Percentiles rank a stretch among this genome's conserved stretches.
These are phyloP conservation scores for Helianthus tuberosus DNA, from an alignment of 129 eudicot species.

Conservation along the genomic window DNA sequence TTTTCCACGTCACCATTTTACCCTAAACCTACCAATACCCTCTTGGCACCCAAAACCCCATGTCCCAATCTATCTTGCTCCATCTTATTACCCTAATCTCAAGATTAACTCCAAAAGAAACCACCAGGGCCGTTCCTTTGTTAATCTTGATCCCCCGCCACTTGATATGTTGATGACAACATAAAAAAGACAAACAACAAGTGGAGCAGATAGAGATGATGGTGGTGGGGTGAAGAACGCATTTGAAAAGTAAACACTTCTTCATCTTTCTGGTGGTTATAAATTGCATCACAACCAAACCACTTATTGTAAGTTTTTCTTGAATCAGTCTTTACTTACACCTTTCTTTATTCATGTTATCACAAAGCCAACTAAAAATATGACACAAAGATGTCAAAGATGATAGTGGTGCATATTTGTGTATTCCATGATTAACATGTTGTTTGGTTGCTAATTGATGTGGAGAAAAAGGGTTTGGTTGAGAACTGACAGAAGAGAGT, in stretches of 20 bases:
- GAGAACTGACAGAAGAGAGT: conserved; percentile 59
- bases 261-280: background rate
- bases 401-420: no score
- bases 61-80: background rate
- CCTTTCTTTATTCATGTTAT: conserved; percentile 7
- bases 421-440: no score
- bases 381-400: background rate
- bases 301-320: conserved; percentile 4
- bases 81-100: conserved; percentile 1
- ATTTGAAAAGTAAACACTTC: conserved; percentile 30
- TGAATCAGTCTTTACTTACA: background rate
- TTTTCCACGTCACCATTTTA: conserved; percentile 18
- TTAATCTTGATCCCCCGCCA: conserved; percentile 32
- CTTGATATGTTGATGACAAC: conserved; percentile 22
- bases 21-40: conserved; percentile 33
- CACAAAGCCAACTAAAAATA: conserved; percentile 14
- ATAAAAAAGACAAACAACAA: conserved; percentile 33
- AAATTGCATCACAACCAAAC: conserved; percentile 18
- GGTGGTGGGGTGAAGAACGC: conserved; percentile 24
- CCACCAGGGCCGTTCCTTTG: background rate
- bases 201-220: conserved; percentile 21
- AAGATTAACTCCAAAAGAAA: conserved; percentile 5
- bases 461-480: conserved; percentile 31
- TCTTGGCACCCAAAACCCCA: conserved; percentile 1
- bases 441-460: background rate